Base-by-base conservation (phyloP, 257 asterid genomes). In the Solanum sparsipilum region DNA sequence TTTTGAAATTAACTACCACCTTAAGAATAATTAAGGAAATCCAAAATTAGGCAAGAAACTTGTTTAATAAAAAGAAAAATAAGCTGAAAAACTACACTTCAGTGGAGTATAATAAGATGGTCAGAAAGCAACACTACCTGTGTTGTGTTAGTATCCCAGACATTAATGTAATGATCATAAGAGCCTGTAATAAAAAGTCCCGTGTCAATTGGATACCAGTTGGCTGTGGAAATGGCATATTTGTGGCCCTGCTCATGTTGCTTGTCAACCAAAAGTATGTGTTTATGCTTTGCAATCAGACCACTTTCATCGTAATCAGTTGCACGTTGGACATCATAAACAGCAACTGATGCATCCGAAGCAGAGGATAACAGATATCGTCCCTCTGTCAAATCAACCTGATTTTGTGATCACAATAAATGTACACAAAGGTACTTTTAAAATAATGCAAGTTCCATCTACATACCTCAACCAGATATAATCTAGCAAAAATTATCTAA, bases 381-480 rank as follows among this genome's bases (percentile, higher is more conserved):
- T 29, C 98, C 95, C 93, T 96, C 99, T 89, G 98, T 97, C 96
- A 97, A 94, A 94, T 97, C 99, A 93, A 96, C 98, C 99, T 96
- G 98, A 93, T 90, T 92, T 92, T 91, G 94, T 93, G 93, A 93
- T 92, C 94, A 89, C 74, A 91, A 91, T 27, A 88, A 89, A 72
- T 84, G 93, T 88, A 91, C 93, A 91, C 89, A 90, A 81, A 76
- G 52, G 85, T 46, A 36, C 87, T 87, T 91, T 90, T 76, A 89
- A 83, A 86, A 88, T 90, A 68, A 75, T 74, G 68, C 70, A 89
- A 71, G 63, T 83, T 25, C 75, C 65, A 74, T 86, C 41, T 87
- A 89, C 60, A 52, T 78, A 86, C 18, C 70, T 3, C 29, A 48
- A 82, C 70, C 70, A 82, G 67, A 82, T 48, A 29, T 48, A 81